Evolutionary conservation across 176 grass and related monocot species (phyloP).

Genomic region (Avena atlantica): DNA sequence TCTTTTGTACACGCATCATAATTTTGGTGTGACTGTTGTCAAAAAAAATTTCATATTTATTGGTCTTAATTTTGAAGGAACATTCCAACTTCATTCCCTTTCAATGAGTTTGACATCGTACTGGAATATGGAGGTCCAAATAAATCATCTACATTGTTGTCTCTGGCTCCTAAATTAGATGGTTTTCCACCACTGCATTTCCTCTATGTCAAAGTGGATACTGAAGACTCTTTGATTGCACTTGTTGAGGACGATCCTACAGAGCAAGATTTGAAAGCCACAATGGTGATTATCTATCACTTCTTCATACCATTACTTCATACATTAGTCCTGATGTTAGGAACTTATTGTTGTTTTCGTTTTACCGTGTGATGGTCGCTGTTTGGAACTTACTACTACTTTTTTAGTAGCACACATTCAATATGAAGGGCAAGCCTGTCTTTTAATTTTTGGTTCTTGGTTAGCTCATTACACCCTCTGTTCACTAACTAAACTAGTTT

Average conservation of each 20-base stretch:
- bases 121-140: conserved; percentile 80
- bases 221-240: conserved; percentile 44
- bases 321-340: conserved; percentile 25
- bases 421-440: neutral
- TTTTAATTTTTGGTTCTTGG: conserved; percentile 14
- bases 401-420: conserved; percentile 4
- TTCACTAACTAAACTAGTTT: neutral
- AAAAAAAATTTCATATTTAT: conserved; percentile 32
- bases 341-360: conserved; percentile 28
- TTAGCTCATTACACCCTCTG: neutral
- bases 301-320: conserved; percentile 18
- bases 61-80: conserved; percentile 53
- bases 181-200: conserved; percentile 75
- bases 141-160: conserved; percentile 69
- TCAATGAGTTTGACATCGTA: conserved; percentile 63
- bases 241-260: conserved; percentile 57
- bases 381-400: conserved; percentile 17
- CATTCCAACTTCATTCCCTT: conserved; percentile 71
- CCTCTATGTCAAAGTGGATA: conserved; percentile 61
- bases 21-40: conserved; percentile 19
- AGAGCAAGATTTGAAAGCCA: conserved; percentile 49
- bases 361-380: conserved; percentile 27
- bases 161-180: conserved; percentile 59
- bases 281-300: conserved; percentile 50
- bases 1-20: conserved; percentile 1